Evolutionary conservation across 2,329 filamentous ascomycete genomes (phyloP).

Genomic region (Diplocarpon rosae): DNA sequence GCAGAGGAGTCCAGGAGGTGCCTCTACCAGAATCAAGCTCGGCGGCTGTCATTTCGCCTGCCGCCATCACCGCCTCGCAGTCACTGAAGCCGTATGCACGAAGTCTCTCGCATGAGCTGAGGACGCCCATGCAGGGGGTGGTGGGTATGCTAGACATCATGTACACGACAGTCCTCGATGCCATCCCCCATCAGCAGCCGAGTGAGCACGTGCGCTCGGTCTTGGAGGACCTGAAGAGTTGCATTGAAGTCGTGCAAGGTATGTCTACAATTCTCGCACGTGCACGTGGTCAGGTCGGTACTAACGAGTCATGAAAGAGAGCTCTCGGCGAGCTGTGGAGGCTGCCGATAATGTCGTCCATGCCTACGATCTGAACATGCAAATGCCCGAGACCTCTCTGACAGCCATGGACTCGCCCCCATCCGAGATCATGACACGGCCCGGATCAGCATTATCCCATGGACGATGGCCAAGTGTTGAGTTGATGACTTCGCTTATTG

Average conservation of each 20-base stretch:
- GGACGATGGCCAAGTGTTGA: not conserved
- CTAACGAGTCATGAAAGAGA: constrained; percentile 37
- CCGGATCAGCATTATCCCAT: not conserved
- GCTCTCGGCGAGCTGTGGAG: constrained; percentile 59
- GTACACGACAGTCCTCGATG: constrained; percentile 60
- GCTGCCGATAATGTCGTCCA: constrained; percentile 67
- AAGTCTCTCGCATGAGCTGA: constrained; percentile 59
- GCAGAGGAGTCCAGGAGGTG: constrained; percentile 31
- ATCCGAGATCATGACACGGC: too few species aligned
- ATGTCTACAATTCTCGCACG: constrained; percentile 12
- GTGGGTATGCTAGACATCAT: constrained; percentile 69
- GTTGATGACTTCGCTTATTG: constrained; percentile 4
- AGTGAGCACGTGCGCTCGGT: constrained; percentile 41
- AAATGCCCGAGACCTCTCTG: constrained; percentile 52
- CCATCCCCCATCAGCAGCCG: constrained; percentile 42
- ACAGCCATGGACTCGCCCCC: constrained; percentile 14
- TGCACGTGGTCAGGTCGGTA: not conserved
- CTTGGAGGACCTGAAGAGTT: constrained; percentile 52
- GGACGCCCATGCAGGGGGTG: constrained; percentile 66
- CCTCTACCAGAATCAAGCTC: constrained; percentile 17
- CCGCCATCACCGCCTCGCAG: constrained; percentile 46
- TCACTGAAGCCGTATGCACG: constrained; percentile 62
- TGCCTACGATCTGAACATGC: constrained; percentile 66
- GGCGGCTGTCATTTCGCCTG: constrained; percentile 39
- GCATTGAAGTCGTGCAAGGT: constrained; percentile 63